phyloP scores from a whole-genome alignment of 2,329 filamentous ascomycete genomes.

The Apiospora hydei region DNA sequence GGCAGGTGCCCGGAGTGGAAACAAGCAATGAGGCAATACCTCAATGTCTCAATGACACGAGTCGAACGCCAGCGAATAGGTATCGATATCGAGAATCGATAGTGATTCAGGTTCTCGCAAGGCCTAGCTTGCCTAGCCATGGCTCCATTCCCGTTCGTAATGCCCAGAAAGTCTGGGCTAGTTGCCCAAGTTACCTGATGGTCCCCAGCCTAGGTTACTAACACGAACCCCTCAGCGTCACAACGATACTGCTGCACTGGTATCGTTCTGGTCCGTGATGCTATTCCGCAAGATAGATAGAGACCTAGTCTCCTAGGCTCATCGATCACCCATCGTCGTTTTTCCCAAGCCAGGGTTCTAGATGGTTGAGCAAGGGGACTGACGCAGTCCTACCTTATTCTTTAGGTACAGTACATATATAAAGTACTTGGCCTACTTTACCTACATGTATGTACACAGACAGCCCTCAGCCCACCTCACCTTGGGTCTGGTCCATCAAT shows the following conservation, averaged over 20 bases:
- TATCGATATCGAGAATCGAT: not conserved
- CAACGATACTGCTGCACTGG: not conserved
- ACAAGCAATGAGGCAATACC: conserved; percentile 11
- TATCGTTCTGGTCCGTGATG: not conserved
- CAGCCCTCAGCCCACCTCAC: not conserved
- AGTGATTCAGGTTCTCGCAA: conserved; percentile 8
- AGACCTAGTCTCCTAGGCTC: not conserved
- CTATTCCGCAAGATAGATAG: not conserved
- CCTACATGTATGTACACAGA: not conserved
- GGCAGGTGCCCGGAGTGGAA: not conserved
- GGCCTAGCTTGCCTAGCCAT: not conserved
- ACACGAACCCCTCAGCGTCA: not conserved
- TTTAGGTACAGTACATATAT: no score
- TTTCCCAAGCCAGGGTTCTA: not conserved
- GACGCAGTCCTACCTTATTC: not conserved
- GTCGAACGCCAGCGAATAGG: not conserved
- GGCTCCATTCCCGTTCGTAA: no score
- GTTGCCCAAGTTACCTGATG: not conserved
- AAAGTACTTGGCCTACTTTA: not conserved
- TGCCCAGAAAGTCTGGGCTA: not conserved
- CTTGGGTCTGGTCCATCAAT: not conserved
- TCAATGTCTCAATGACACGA: conserved; percentile 10
- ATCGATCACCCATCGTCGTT: not conserved
- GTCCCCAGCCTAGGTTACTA: conserved; percentile 1
- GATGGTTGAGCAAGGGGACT: not conserved